Base-by-base conservation (phyloP, 1,284 basidiomycete species). In the Apiotrichum brassicae region DNA sequence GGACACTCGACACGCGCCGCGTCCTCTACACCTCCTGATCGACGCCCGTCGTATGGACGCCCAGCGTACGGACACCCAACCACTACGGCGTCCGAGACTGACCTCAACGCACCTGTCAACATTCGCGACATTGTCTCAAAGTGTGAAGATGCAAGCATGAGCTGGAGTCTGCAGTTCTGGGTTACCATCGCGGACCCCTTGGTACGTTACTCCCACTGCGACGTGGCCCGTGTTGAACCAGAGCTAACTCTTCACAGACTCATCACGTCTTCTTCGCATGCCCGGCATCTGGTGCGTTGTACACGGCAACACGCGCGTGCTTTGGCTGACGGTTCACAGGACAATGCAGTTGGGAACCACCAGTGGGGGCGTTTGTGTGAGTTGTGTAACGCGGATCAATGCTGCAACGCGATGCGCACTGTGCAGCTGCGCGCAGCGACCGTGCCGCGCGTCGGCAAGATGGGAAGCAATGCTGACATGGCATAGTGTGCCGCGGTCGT, bases 311-410 rank as follows among this genome's bases (percentile, higher is more conserved):
- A 20, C 23, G 4, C n/a, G 3, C 44, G 18, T 34, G 6, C 14
- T 30, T 16, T 33, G 43, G 50, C 16, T 18, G 7, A 51, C 46
- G 8, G 14, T 8, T 8, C 20, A 87, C 87, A 18, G 91, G 91
- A 12, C 83, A 93, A 66, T 89, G 91, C 52, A 86, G 85, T 63
- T 95, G 91, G 91, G 86, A 90, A 63, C 82, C 89, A 4, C 90
- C 90, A 5, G 79, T 84, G n/a, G 88, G 90, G 14, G 84, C 86
- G 46, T 90, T 91, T 68, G 84, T 93, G 85, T 87, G 67, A 70
- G 82, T 76, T 18, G n/a, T n/a, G n/a, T n/a, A n/a, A n/a, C n/a
- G n/a, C n/a, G n/a, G n/a, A n/a, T n/a, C n/a, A n/a, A n/a, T n/a
- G n/a, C n/a, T n/a, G n/a, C n/a, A n/a, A n/a, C n/a, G n/a, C n/a